These are phyloP conservation scores for Penicillium sp. DNA, from an alignment of 2,329 filamentous ascomycete genomes.

Conservation along the genomic window DNA sequence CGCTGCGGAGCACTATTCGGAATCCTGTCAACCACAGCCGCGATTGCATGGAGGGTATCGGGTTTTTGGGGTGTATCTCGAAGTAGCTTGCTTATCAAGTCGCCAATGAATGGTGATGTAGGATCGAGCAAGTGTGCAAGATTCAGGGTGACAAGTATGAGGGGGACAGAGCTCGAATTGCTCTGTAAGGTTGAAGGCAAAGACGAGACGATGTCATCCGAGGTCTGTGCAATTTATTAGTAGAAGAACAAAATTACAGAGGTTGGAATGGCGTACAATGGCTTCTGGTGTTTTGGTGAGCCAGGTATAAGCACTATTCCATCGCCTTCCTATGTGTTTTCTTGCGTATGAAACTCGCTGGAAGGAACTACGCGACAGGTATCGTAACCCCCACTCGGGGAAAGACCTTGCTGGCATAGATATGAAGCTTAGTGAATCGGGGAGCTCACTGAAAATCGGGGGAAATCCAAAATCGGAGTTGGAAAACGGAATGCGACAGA, in stretches of 20 bases:
- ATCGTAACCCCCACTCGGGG: background rate
- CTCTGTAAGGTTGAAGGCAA: conserved; percentile 20
- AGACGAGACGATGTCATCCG: conserved; percentile 31
- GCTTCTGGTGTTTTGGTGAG: conserved; percentile 31
- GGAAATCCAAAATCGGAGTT: background rate
- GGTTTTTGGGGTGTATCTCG: conserved; percentile 2
- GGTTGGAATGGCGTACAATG: conserved; percentile 24
- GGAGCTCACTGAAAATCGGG: background rate
- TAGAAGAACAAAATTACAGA: background rate
- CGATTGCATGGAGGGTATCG: conserved; percentile 30
- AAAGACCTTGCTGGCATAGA: background rate
- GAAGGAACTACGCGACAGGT: conserved; percentile 7
- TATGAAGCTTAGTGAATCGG: background rate
- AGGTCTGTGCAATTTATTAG: conserved; percentile 21
- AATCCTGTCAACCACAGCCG: conserved; percentile 40
- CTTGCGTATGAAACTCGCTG: conserved; percentile 1
- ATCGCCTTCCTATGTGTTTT: conserved; percentile 13
- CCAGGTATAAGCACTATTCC: conserved; percentile 31
- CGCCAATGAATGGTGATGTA: conserved; percentile 30
- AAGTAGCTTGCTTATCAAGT: conserved; percentile 32
- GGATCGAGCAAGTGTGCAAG: conserved; percentile 41
- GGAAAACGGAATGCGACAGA: background rate
- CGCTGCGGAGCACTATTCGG: conserved; percentile 18
- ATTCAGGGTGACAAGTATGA: conserved; percentile 39
- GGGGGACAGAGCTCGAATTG: conserved; percentile 20